Conservation (phyloP, 2,329 filamentous ascomycete genomes). For the Escovopsis sp. region DNA sequence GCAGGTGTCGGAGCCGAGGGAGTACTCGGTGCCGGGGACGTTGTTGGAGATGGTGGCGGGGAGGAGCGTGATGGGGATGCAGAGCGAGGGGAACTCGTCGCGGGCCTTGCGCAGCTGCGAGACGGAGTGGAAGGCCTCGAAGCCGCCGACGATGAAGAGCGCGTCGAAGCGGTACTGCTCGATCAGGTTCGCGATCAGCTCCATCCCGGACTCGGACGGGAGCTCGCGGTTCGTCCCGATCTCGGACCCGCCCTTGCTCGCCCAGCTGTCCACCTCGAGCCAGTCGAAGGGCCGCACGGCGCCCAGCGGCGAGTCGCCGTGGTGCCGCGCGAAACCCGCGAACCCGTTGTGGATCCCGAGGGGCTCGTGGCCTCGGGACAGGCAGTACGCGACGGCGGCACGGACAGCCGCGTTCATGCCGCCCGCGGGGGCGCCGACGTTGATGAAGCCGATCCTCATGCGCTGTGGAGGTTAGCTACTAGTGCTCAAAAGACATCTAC, state of each 20-base stretch:
- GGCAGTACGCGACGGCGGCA: constrained; percentile 82
- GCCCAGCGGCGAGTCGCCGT: constrained; percentile 65
- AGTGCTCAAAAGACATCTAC: too few species aligned
- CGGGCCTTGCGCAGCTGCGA: constrained; percentile 74
- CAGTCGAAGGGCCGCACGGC: constrained; percentile 77
- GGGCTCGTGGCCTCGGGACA: constrained; percentile 82
- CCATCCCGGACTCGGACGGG: constrained; percentile 71
- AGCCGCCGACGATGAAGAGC: constrained; percentile 83
- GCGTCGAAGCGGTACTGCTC: constrained; percentile 79
- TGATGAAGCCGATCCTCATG: constrained; percentile 90
- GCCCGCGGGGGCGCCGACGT: constrained; percentile 89
- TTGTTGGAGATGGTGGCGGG: constrained; percentile 99
- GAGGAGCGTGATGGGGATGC: constrained; percentile 80
- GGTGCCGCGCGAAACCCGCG: constrained; percentile 80
- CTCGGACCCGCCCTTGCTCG: constrained; percentile 90
- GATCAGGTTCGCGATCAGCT: constrained; percentile 68
- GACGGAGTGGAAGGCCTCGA: constrained; percentile 89
- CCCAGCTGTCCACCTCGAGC: constrained; percentile 92
- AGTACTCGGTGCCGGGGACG: constrained; percentile 94
- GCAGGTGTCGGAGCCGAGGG: constrained; percentile 89
- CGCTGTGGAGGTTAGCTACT: too few species aligned
- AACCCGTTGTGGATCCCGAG: constrained; percentile 95
- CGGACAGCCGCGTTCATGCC: constrained; percentile 97
- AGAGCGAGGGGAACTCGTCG: constrained; percentile 64
- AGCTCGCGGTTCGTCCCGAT: constrained; percentile 95